A percentile compares a stretch with the other conserved stretches of the same genome.
These are phyloP conservation scores for Papiliotrema terrestris DNA, from an alignment of 1,284 basidiomycete species.

Conservation along the genomic window DNA sequence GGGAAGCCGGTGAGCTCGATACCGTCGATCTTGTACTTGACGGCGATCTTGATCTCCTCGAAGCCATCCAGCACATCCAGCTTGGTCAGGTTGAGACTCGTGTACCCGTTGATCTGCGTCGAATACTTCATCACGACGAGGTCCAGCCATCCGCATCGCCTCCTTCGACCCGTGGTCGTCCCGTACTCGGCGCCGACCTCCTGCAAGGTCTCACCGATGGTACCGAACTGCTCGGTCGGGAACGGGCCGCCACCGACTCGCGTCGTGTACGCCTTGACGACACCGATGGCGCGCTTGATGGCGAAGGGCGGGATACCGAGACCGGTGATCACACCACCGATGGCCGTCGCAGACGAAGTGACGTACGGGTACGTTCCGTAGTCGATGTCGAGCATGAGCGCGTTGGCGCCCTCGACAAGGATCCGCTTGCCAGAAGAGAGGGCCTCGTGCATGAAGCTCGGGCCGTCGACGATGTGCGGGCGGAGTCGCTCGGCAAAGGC, in stretches of 20 bases:
- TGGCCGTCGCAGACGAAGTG: conserved; percentile 86
- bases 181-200: conserved; percentile 92
- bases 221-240: conserved; percentile 91
- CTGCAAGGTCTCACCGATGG: conserved; percentile 81
- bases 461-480: conserved; percentile 81
- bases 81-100: conserved; percentile 90
- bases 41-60: conserved; percentile 82
- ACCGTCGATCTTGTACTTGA: conserved; percentile 75
- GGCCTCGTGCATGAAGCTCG: conserved; percentile 79
- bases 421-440: conserved; percentile 71
- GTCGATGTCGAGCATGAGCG: conserved; percentile 96
- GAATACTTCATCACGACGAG: conserved; percentile 93
- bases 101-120: conserved; percentile 92
- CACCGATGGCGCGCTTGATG: conserved; percentile 83
- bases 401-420: conserved; percentile 95
- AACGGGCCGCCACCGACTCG: conserved; percentile 96
- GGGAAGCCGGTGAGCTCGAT: conserved; percentile 83
- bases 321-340: conserved; percentile 92
- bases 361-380: conserved; percentile 98
- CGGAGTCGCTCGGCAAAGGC: conserved; percentile 77
- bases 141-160: conserved; percentile 97
- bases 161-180: conserved; percentile 82
- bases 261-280: conserved; percentile 96
- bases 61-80: conserved; percentile 87
- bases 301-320: conserved; percentile 87